A percentile compares a stretch with the other conserved stretches of the same genome.
Conservation (phyloP, 2,329 filamentous ascomycete genomes). For the Harringtonia lauricola region DNA sequence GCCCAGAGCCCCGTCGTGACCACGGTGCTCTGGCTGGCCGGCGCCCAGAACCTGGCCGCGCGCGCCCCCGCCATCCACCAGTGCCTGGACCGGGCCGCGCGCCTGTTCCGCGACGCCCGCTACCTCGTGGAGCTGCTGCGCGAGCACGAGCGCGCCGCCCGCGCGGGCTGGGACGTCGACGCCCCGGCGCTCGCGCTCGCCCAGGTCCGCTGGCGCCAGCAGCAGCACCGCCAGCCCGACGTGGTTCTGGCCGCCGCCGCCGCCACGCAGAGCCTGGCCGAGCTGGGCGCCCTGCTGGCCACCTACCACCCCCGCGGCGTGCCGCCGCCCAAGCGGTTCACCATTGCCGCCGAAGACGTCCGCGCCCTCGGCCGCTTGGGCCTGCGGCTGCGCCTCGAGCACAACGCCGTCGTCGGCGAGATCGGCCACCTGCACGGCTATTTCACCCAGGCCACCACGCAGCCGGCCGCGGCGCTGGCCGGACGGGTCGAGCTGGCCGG, state of each 20-base stretch:
- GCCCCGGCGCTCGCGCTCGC: neutral
- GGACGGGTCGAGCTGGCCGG: neutral
- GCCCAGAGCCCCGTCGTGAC: neutral
- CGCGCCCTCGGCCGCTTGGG: neutral
- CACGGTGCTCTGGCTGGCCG: neutral
- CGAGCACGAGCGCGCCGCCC: neutral
- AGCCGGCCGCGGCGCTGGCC: neutral
- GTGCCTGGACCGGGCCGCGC: neutral
- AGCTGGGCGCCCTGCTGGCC: neutral
- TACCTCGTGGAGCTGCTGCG: slow-evolving; percentile 1
- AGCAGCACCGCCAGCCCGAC: neutral
- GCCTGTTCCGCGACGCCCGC: neutral
- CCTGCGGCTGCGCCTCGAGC: neutral
- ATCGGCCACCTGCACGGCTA: neutral
- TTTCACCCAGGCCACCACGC: neutral
- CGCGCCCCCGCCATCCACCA: neutral
- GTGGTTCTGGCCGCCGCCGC: neutral
- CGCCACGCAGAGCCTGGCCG: neutral
- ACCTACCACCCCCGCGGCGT: neutral
- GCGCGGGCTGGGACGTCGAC: neutral
- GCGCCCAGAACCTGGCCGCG: neutral
- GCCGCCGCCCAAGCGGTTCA: no score
- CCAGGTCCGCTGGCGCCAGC: neutral
- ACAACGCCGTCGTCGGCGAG: neutral
- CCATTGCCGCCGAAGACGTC: neutral